Evolutionary conservation across 169 alveolate genomes (phyloP), one percentile per base, ranked within the genome.

Genomic region (Babesia bigemina): DNA sequence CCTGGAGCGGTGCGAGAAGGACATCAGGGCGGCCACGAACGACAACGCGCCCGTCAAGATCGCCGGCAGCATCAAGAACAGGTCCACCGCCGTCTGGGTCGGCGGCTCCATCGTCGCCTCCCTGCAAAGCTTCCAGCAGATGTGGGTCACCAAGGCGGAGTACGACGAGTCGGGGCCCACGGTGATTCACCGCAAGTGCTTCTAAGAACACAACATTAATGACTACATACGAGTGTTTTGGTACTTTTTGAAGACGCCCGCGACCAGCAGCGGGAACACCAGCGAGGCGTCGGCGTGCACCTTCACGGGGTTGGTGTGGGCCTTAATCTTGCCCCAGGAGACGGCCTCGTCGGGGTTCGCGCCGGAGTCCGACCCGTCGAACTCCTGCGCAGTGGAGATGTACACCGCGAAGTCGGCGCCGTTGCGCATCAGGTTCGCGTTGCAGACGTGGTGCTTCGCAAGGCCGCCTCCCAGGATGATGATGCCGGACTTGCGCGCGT

Each of bases 321-420:
- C 84, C 83, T 95, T 96, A 63, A 98, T 96, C 92, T 98, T 98
- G 13, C 99, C 99, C 99, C 99, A 97, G 79, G 98, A 93, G 48
- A 96, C 96, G 33, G 99, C 99, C 87, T 98, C 99, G 82, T 98
- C 99, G 11, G 99, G 99, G 62, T 95, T 92, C 21, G 99, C 99
- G 16, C 99, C 99, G 45, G 99, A 93, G 91, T 98, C 99, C 52
- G 98, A 92, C 36, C 99, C 99, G 86, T 98, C 99, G 84, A 88
- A 96, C 76, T 97, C 99, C 56, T 94, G 90, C 19, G 99, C 99
- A 2, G 99, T 96, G 69, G 97, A 96, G 58, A 97, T 94, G 85
- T 95, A 98, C 42, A 98, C 99, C 6, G 99, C 98, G 90, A 67
- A 97, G 86, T 98, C 99, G 12, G 99, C 99, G 52, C 99, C 99